Evolutionary conservation across 2,329 filamentous ascomycete species (phyloP).

Genomic region (Diaporthe sp.): DNA sequence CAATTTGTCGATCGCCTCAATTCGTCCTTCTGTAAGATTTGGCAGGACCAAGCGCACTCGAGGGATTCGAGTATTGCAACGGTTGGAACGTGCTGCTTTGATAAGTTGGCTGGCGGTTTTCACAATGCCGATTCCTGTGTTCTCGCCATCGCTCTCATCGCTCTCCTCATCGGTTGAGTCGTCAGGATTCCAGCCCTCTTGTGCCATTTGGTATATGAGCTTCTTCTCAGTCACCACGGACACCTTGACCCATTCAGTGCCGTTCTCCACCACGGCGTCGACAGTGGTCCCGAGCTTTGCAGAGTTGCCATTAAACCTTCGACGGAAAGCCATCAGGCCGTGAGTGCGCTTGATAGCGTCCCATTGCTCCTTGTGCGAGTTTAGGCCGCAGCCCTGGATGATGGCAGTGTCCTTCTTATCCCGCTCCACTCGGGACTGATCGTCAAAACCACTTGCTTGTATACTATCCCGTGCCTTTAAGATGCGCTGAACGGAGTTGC

Average conservation of each 20-base stretch:
- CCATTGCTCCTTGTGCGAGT: constrained; percentile 36
- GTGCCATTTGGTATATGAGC: constrained; percentile 38
- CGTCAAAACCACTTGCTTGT: neutral
- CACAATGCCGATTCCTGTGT: constrained; percentile 33
- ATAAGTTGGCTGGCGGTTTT: constrained; percentile 36
- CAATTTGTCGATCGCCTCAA: constrained; percentile 36
- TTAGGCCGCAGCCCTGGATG: constrained; percentile 33
- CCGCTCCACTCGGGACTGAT: constrained; percentile 28
- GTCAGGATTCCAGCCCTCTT: constrained; percentile 40
- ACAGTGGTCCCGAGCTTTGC: constrained; percentile 33
- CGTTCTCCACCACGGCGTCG: constrained; percentile 39
- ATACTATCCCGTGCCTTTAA: constrained; percentile 20
- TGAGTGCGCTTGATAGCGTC: constrained; percentile 38
- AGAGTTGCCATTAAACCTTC: constrained; percentile 31
- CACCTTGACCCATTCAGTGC: constrained; percentile 38
- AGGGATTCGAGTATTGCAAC: constrained; percentile 38
- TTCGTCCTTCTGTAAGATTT: constrained; percentile 31
- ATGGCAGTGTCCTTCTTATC: constrained; percentile 37
- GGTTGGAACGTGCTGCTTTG: constrained; percentile 37
- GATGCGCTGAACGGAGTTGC: constrained; percentile 35
- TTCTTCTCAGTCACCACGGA: constrained; percentile 38
- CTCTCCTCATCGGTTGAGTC: constrained; percentile 38
- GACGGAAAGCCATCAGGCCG: constrained; percentile 38
- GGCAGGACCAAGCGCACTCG: constrained; percentile 38
- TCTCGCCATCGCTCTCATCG: constrained; percentile 33